Conservation (phyloP, 768 basidiomycete genomes). For the Pleurotus citrinopileatus region DNA sequence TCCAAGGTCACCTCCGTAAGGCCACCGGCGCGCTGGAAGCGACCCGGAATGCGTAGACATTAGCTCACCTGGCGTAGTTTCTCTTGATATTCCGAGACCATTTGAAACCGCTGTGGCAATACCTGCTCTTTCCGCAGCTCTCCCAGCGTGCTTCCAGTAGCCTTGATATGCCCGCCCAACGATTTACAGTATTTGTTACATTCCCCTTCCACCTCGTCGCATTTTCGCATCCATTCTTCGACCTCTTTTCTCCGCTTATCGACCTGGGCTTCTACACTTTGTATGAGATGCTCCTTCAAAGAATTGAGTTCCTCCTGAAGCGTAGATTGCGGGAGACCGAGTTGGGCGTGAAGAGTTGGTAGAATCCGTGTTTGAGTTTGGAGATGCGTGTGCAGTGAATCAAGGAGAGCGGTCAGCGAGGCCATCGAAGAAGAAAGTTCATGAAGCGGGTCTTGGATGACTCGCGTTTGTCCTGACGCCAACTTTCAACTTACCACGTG, state of each 20-base stretch:
- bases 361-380: constrained; percentile 80
- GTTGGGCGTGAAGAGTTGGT: constrained; percentile 78
- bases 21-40: no score
- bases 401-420: constrained; percentile 60
- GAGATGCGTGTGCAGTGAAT: constrained; percentile 74
- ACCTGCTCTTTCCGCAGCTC: constrained; percentile 72
- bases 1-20: no score
- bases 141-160: constrained; percentile 57
- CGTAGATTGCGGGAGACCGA: constrained; percentile 77
- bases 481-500: not conserved
- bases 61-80: constrained; percentile 75
- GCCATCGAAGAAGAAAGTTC: constrained; percentile 23
- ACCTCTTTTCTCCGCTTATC: constrained; percentile 71
- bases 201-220: constrained; percentile 56
- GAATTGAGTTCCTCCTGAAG: constrained; percentile 77
- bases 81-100: constrained; percentile 69
- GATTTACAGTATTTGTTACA: constrained; percentile 68
- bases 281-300: constrained; percentile 72
- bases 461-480: not conserved
- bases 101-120: constrained; percentile 69
- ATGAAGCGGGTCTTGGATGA: not conserved
- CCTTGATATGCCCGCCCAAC: constrained; percentile 70
- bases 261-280: constrained; percentile 75
- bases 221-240: constrained; percentile 66
- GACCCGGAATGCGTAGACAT: no score